Base-by-base conservation (phyloP, 305 asterid species). In the Ruellia speciosa region DNA sequence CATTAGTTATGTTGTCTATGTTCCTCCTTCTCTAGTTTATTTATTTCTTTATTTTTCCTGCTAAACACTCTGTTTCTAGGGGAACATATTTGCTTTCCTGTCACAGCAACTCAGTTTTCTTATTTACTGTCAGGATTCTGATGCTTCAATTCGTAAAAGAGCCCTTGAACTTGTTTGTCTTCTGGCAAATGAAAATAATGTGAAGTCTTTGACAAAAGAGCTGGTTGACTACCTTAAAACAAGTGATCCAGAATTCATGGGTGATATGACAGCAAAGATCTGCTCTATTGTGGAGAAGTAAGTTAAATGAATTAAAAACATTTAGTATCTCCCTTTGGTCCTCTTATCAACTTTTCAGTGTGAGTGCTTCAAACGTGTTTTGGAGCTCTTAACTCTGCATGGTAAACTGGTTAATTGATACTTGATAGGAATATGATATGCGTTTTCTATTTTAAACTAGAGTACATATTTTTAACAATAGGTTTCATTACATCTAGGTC, bases 281-380 rank as follows among this genome's bases (percentile, higher is more conserved):
- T 93, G 99, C 79, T 93, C 95, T 63, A 93, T 93, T 70, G 94
- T 93, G 72, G 99, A 93, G 70, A 89, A 81, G 99, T 93, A 86
- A 88, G 95, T 84, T 53, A 19, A 52, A 67, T 16, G 43, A 34
- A 31, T 51, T 17, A 24, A 52, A 56, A 40, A 13, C 49, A 19
- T 49, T 47, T 60, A 47, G 11, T 47, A 6, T 47, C 14, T 9
- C 1, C 3, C 10, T 6, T 16, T 14, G 52, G 9, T n/a, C 2
- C 49, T 43, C 6, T 9, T 43, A 14, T 13, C 6, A 47, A 43
- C 49, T 43, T 0, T 0, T 43, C 5, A 9, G 0, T 12, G 16
- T 43, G 14, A n/a, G 2, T 43, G 49, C 16, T n/a, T 37, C 41
- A 6, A 37, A 37, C 6, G 41, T 10, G 12, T 37, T 37, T 37